phyloP scores from a whole-genome alignment of 1,139 yeast species.

The Kluyveromyces sp. region DNA sequence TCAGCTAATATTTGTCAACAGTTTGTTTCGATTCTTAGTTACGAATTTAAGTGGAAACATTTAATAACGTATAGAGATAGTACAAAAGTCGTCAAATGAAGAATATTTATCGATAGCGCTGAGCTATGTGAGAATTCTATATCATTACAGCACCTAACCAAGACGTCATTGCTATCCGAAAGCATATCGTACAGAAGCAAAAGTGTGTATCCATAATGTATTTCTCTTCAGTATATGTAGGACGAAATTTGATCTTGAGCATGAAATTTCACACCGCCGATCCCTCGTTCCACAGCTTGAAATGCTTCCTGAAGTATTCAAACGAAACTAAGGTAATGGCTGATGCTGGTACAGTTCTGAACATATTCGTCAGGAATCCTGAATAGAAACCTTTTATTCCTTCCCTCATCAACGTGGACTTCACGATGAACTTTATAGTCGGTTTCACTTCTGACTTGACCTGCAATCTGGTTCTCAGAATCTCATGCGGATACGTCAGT shows the following conservation, averaged over 20 bases:
- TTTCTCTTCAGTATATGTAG: too few relatives aligned
- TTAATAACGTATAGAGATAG: not conserved
- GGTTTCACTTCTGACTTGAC: conserved; percentile 32
- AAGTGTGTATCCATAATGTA: too few relatives aligned
- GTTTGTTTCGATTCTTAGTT: not conserved
- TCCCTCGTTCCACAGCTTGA: conserved; percentile 26
- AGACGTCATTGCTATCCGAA: not conserved
- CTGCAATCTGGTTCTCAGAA: conserved; percentile 86
- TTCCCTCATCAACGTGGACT: conserved; percentile 55
- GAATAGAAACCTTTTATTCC: conserved; percentile 83
- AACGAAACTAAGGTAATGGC: conserved; percentile 93
- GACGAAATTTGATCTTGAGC: too few relatives aligned
- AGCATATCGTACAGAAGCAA: too few relatives aligned
- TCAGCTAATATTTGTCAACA: not conserved
- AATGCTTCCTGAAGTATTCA: conserved; percentile 69
- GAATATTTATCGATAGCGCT: not conserved
- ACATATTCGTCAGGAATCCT: conserved; percentile 78
- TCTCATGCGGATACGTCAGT: conserved; percentile 93
- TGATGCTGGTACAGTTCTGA: conserved; percentile 90
- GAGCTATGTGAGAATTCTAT: not conserved
- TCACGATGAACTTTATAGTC: conserved; percentile 41
- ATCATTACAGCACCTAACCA: not conserved
- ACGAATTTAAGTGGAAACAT: not conserved
- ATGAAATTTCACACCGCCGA: too few relatives aligned
- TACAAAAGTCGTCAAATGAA: not conserved